A percentile compares a stretch with the other conserved stretches of the same genome.
Evolutionary conservation across 345 rosid genomes (phyloP).

Genomic region (Microcos paniculata): DNA sequence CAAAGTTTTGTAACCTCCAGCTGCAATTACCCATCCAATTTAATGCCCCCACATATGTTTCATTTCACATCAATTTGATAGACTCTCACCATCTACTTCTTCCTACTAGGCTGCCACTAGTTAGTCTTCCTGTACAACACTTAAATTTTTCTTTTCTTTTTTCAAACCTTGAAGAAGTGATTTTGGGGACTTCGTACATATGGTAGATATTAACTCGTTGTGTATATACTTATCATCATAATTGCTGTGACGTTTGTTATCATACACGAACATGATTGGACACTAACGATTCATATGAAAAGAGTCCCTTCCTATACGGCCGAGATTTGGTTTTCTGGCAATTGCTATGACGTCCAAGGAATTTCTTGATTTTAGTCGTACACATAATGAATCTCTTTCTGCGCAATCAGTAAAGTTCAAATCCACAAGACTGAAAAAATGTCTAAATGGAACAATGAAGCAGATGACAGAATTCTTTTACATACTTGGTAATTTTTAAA

Average conservation of each 20-base stretch:
- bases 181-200: too few relatives aligned
- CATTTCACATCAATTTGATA: slow-evolving; percentile 2
- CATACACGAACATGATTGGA: background rate
- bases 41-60: background rate
- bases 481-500: too few relatives aligned
- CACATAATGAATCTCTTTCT: too few relatives aligned
- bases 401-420: too few relatives aligned
- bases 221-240: background rate
- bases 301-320: background rate
- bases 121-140: background rate
- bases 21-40: background rate
- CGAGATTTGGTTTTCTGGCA: background rate
- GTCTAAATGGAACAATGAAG: too few relatives aligned
- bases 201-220: background rate
- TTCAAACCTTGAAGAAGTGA: background rate
- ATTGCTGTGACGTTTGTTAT: background rate
- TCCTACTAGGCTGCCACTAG: background rate
- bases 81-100: slow-evolving; percentile 10
- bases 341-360: background rate
- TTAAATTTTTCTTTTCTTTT: background rate
- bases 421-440: background rate
- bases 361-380: background rate
- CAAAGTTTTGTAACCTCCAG: too few relatives aligned
- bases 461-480: too few relatives aligned
- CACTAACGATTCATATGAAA: background rate